Evolutionary conservation across 345 rosid genomes (phyloP).

Genomic region (Clarkia xantiana): DNA sequence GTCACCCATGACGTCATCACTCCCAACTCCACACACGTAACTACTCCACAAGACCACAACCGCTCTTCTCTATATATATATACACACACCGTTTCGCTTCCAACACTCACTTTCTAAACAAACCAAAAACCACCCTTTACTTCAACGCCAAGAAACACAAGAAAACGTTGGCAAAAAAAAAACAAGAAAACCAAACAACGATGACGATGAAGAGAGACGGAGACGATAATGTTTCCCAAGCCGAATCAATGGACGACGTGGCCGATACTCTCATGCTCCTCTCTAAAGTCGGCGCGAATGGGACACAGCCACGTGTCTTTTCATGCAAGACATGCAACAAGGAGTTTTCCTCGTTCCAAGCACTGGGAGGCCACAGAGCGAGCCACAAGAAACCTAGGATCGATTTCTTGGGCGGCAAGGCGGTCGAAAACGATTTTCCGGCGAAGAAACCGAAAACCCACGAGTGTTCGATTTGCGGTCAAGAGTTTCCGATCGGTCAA

Average conservation of each 20-base stretch:
- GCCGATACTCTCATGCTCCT: constrained; percentile 59
- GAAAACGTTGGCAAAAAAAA: background rate
- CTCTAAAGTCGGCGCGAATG: constrained; percentile 36
- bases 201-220: constrained; percentile 31
- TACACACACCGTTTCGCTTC: background rate
- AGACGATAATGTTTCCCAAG: constrained; percentile 12
- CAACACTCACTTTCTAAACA: background rate
- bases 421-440: constrained; percentile 16
- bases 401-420: too few species aligned
- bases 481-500: constrained; percentile 69
- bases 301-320: constrained; percentile 26
- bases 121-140: background rate
- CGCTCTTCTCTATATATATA: background rate
- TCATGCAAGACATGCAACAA: constrained; percentile 80
- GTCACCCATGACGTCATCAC: too few species aligned
- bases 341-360: constrained; percentile 69
- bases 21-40: too few species aligned
- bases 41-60: too few species aligned
- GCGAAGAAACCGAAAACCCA: constrained; percentile 51
- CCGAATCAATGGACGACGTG: constrained; percentile 20
- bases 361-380: constrained; percentile 84
- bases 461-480: constrained; percentile 77
- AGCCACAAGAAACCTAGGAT: constrained; percentile 60
- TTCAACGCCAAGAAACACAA: background rate
- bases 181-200: background rate